Evolutionary conservation across 495 filamentous ascomycete species (phyloP), one percentile per base, ranked within the genome.

Genomic region (Hypoxylon cercidicola): DNA sequence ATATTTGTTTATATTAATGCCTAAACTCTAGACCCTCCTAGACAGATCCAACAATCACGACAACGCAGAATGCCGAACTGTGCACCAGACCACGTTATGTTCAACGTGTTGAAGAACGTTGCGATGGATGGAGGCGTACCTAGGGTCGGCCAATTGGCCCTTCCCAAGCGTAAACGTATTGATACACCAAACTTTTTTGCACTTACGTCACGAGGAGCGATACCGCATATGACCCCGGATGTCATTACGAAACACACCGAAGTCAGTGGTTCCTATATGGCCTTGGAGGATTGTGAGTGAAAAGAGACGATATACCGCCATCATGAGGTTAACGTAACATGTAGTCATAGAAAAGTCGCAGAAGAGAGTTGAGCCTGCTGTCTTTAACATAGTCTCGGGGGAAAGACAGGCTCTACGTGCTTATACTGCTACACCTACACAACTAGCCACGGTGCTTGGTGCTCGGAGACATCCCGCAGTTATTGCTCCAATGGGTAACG

Each of bases 211-310:
- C 84, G 95, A 59, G 95, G 95, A 10, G 84, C 81, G 1, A 78
- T 97, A 25, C 91, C 95, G 19, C 95, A 99, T 77, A 76, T 99
- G 51, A 87, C 93, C 13, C 94, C 92, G 53, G 95, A 99, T 80
- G 88, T 90, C 64, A 77, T 94, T 62, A 75, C 76, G 21, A 85
- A 87, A 34, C 83, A 90, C 63, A 86, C 88, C 6, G 69, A 84
- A 5, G 80, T 93, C 40, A 77, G 75, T 16, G 91, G 90, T 46
- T 79, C 92, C 20, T 96, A 94, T 74, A 79, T 93, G 56, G 92
- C 90, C 11, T 75, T 98, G 11, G 95, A 99, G 83, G 96, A 99
- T 75, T 99, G 95, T 97, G 79, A 79, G 89, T 84, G 23, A 41
- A 11, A 4, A 1, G 2, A 16, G 13, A 9, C 28, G 35, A 44